Percentiles rank a stretch among this genome's conserved stretches.
These are phyloP conservation scores for Irpex lacteus DNA, from an alignment of 1,284 basidiomycete genomes.

Conservation along the genomic window DNA sequence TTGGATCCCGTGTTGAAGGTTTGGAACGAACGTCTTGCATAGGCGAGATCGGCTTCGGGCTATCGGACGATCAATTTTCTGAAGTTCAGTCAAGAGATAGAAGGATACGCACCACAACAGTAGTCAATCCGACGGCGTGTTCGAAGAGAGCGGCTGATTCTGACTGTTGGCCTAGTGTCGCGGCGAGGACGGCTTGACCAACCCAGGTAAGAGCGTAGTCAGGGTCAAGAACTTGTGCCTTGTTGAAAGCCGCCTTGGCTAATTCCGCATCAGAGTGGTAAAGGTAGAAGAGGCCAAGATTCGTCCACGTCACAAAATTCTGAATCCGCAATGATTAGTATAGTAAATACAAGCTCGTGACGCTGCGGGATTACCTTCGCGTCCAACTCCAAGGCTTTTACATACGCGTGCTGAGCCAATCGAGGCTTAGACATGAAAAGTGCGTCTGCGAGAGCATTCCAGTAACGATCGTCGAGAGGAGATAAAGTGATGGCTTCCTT, in stretches of 20 bases:
- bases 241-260: conserved; percentile 84
- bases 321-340: conserved; percentile 28
- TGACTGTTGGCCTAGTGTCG: conserved; percentile 55
- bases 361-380: conserved; percentile 50
- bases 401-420: conserved; percentile 88
- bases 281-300: conserved; percentile 90
- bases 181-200: conserved; percentile 86
- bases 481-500: conserved; percentile 78
- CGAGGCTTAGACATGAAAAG: conserved; percentile 68
- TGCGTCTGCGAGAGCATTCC: conserved; percentile 81
- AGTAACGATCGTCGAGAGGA: conserved; percentile 74
- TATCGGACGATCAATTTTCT: conserved; percentile 27
- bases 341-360: neutral
- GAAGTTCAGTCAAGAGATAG: neutral
- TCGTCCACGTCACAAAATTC: conserved; percentile 83
- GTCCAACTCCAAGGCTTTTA: conserved; percentile 86
- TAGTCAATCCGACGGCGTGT: conserved; percentile 76
- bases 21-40: conserved; percentile 65
- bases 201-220: conserved; percentile 93
- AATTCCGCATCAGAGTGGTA: conserved; percentile 79
- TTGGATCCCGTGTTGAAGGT: conserved; percentile 30
- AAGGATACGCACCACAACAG: conserved; percentile 57
- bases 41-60: conserved; percentile 86
- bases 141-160: conserved; percentile 77
- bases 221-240: conserved; percentile 90